Evolutionary conservation across 1,284 basidiomycete genomes (phyloP), one percentile per base, ranked within the genome.

Genomic region (Marasmius sp.): DNA sequence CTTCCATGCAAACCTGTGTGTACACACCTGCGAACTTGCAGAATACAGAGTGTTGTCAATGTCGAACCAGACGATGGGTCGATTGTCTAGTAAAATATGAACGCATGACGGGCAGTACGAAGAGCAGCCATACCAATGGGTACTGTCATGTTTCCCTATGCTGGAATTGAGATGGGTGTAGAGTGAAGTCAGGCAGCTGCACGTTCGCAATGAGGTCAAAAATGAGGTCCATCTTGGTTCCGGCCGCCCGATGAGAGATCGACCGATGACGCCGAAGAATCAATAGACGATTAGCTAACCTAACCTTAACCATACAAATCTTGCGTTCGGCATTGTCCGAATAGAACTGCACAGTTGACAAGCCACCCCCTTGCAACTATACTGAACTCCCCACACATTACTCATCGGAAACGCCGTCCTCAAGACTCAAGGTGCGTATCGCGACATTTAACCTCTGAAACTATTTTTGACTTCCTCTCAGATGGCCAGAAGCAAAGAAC

Each of bases 401-500:
- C 75, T 73, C 75, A 80, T 74, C 74, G 77, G 76, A 76, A 69
- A 75, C 77, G 76, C 78, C 76, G 76, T 78, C 80, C 77, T 80
- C 79, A 81, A 81, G 77, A 81, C 72, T 27, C 68, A 74, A 81
- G 73, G 78, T 78, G 73, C 70, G 71, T 45, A 61, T 49, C 55
- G 20, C 43, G 41, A 61, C 47, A 41, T 63, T 36, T 48, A 45
- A 33, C 64, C 55, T 65, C 69, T 73, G 57, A 70, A 43, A 43
- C 64, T 64, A 61, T 69, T 68, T 59, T 56, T 64, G 57, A 58
- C 67, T 54, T 70, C 59, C 63, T 71, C 68, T 64, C 73, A 92
- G 89, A 97, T 97, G 95, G 94, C 94, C 80, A 93, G 95, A 84
- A 93, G 87, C 80, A 91, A 91, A 82, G 87, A 91, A 82, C 81